These are phyloP conservation scores for Sarocladium brachiariae DNA, from an alignment of 2,329 filamentous ascomycete genomes.

Conservation along the genomic window DNA sequence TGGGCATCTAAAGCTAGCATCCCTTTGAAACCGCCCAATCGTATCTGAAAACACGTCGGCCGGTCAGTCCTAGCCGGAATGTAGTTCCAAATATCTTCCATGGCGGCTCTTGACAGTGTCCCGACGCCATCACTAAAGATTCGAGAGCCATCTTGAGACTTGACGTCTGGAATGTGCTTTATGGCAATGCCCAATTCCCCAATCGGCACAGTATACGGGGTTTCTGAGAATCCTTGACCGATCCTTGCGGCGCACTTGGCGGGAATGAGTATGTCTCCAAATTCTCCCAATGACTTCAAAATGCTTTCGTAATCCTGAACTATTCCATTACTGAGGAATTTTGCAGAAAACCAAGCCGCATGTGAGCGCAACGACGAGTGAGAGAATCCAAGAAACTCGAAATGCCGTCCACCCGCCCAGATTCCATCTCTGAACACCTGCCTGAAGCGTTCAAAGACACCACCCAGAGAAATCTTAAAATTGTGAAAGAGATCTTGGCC, in stretches of 20 bases:
- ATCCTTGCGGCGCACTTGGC: constrained; percentile 54
- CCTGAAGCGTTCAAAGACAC: constrained; percentile 55
- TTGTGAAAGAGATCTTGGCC: constrained; percentile 57
- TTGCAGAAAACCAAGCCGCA: constrained; percentile 57
- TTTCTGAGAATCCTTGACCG: constrained; percentile 68
- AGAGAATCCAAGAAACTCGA: constrained; percentile 68
- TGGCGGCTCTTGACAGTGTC: constrained; percentile 56
- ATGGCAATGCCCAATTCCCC: constrained; percentile 27
- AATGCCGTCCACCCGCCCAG: constrained; percentile 54
- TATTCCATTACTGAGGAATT: constrained; percentile 31
- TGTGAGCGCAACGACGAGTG: constrained; percentile 70
- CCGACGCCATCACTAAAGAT: constrained; percentile 78
- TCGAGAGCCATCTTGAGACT: constrained; percentile 38
- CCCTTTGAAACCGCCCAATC: constrained; percentile 68
- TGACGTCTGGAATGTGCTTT: constrained; percentile 42
- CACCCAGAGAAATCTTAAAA: constrained; percentile 34
- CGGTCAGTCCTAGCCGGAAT: constrained; percentile 40
- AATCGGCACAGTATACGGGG: constrained; percentile 54
- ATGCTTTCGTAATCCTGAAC: constrained; percentile 35
- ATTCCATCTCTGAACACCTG: constrained; percentile 46
- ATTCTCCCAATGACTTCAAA: constrained; percentile 43
- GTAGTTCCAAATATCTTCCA: constrained; percentile 51
- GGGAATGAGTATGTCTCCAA: constrained; percentile 42
- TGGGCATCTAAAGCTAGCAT: constrained; percentile 65
- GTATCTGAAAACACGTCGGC: constrained; percentile 63